Base-by-base conservation (phyloP, 2,329 filamentous ascomycete species). In the Ophiostoma tasmaniense region DNA sequence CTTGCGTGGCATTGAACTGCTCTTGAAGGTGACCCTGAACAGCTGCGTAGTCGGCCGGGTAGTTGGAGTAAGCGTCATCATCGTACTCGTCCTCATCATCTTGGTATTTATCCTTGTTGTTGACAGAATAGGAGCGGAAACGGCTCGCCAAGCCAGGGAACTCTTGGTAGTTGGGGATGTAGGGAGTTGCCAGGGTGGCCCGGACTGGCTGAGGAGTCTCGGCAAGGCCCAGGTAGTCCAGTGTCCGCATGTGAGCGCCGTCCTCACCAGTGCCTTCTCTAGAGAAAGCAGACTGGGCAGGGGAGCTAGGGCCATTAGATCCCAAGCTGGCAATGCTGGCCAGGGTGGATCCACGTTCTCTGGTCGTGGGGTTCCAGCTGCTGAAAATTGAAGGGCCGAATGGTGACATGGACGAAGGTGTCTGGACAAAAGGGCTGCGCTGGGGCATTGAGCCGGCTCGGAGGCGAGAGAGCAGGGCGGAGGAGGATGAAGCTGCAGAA, bases 51-150 rank as follows among this genome's bases (percentile, higher is more conserved):
- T 87, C 83, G 71, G 66, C 25, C 22, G 45, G 42, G 28, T 59
- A 67, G 66, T 28, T 22, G 45, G 42, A 28, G 30, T 61, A 67
- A 25, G 77, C 75, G 50, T 85, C 88, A 71, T 90, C 92, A 20
- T 91, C 89, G 71, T 93, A 90, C 67, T 93, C 90, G 67, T 96
- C 93, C 67, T 96, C 93, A 64, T 92, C 90, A 74, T 96, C 92
- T 2, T 91, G 93, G 75, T 98, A 98, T 78, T 95, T 96, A 77
- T 98, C 94, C 79, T 96, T 97, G 69, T 96, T 96, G 79, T 99
- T 99, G 73, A 99, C 95, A 0, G 95, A 99, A 78, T 97, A 98
- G 1, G 95, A 99, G 64, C 95, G 89, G 83, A 98, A 96, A 67
- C 95, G 88, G 77, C 91, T 98, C 62, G 89, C 85, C 74, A 91